Evolutionary conservation across 192 early-diverging fungal species (phyloP).

Genomic region (Entophlyctis luteolus): DNA sequence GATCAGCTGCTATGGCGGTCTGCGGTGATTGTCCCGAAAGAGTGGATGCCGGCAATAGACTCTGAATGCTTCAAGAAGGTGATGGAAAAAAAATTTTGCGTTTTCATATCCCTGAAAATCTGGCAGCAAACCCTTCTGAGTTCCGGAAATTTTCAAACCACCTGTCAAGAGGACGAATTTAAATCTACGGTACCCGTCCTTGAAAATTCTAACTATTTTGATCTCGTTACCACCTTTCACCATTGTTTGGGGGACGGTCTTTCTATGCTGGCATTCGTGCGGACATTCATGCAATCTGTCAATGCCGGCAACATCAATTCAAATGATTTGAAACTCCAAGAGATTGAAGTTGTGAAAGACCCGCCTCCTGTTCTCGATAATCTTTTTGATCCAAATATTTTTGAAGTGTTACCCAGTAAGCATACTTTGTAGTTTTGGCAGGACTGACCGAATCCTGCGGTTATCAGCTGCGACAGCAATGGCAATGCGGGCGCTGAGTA

Average conservation of each 20-base stretch:
- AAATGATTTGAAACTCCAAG: constrained; percentile 28
- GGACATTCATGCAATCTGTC: constrained; percentile 28
- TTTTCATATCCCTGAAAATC: too few species aligned
- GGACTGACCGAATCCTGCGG: background rate
- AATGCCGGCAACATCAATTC: constrained; percentile 29
- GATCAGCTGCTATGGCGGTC: constrained; percentile 35
- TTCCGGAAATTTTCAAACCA: background rate
- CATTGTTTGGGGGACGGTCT: constrained; percentile 51
- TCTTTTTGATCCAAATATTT: constrained; percentile 40
- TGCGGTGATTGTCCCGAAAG: constrained; percentile 31
- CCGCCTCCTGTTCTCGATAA: constrained; percentile 47
- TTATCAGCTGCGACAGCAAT: constrained; percentile 20
- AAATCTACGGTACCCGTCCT: background rate
- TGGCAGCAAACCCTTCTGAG: constrained; percentile 16
- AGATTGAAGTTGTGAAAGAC: constrained; percentile 16
- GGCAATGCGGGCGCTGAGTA: constrained; percentile 15
- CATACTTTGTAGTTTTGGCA: background rate
- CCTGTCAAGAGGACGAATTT: background rate
- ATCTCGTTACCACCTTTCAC: constrained; percentile 50
- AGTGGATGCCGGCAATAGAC: constrained; percentile 27
- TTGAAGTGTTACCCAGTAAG: constrained; percentile 44
- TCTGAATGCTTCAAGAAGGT: constrained; percentile 1
- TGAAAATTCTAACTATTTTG: constrained; percentile 25
- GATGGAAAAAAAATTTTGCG: background rate
- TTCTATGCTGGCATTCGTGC: constrained; percentile 40